Percentiles rank a stretch among this genome's conserved stretches.
Evolutionary conservation across 2,329 filamentous ascomycete species (phyloP).

Genomic region (Colletotrichum limetticola): DNA sequence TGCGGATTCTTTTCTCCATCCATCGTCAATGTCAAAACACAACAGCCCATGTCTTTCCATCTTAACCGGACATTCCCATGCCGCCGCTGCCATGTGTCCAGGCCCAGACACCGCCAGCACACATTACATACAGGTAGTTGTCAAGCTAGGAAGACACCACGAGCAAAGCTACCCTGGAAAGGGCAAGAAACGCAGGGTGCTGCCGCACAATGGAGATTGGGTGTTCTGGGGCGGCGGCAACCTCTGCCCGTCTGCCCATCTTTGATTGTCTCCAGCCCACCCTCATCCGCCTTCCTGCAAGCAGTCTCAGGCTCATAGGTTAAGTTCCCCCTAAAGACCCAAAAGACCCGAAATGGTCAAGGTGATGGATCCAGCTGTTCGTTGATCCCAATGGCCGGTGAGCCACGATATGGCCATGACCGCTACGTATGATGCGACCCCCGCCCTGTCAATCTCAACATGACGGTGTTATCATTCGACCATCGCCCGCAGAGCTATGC

Average conservation of each 20-base stretch:
- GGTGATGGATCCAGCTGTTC: not conserved
- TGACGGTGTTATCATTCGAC: conserved; percentile 34
- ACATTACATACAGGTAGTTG: not conserved
- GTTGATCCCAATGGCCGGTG: conserved; percentile 26
- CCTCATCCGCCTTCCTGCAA: conserved; percentile 18
- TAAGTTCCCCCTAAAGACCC: no score
- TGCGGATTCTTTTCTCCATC: not conserved
- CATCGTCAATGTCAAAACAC: not conserved
- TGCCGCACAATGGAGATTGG: conserved; percentile 10
- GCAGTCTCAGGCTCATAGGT: not conserved
- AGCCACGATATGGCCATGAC: conserved; percentile 31
- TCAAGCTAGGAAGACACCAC: not conserved
- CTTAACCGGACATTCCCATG: not conserved
- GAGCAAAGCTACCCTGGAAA: not conserved
- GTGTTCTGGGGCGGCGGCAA: conserved; percentile 14
- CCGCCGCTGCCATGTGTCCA: not conserved
- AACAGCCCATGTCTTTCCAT: conserved; percentile 1
- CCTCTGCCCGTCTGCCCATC: conserved; percentile 25
- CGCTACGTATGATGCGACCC: conserved; percentile 26
- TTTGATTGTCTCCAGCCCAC: conserved; percentile 27
- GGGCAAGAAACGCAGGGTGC: not conserved
- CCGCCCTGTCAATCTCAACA: conserved; percentile 31
- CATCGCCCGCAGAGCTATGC: conserved; percentile 14
- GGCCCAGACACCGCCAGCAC: not conserved
- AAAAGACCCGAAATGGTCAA: not conserved